Conservation (phyloP, 1,284 basidiomycete genomes). For the Apiotrichum sp. region DNA sequence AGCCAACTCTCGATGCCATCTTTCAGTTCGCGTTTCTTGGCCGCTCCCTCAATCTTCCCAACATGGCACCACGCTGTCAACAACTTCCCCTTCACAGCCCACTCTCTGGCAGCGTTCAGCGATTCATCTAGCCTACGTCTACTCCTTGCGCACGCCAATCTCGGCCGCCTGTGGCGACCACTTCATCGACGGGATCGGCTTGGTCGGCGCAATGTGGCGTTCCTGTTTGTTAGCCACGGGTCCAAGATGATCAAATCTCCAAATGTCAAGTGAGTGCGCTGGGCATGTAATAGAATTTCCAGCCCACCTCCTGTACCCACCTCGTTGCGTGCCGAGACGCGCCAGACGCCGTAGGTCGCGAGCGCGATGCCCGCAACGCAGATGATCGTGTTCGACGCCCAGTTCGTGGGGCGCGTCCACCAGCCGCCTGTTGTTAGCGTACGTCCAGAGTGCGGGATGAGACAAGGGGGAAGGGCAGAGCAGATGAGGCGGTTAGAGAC, state of each 20-base stretch:
- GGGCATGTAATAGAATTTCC: no score
- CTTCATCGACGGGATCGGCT: constrained; percentile 47
- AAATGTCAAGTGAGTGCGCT: no score
- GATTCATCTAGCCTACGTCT: constrained; percentile 3
- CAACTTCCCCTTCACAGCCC: no score
- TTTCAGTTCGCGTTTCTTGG: no score
- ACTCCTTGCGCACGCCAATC: constrained; percentile 22
- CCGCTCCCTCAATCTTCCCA: no score
- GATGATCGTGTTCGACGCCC: constrained; percentile 52
- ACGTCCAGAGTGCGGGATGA: no score
- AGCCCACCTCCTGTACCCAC: constrained; percentile 24
- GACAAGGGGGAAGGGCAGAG: no score
- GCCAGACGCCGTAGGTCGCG: constrained; percentile 51
- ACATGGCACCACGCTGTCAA: no score
- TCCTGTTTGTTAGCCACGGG: constrained; percentile 21
- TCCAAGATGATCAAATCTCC: no score
- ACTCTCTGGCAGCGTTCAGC: no score
- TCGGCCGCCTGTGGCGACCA: constrained; percentile 41
- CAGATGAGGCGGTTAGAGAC: no score
- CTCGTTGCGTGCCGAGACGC: constrained; percentile 51
- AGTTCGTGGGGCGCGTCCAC: constrained; percentile 55
- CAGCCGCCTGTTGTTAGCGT: constrained; percentile 48
- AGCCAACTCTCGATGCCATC: no score
- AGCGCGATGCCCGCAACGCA: constrained; percentile 48
- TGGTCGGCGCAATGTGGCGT: constrained; percentile 48